Conservation (phyloP, 2,329 filamentous ascomycete genomes). For the Aspergillus quadrilineatus region DNA sequence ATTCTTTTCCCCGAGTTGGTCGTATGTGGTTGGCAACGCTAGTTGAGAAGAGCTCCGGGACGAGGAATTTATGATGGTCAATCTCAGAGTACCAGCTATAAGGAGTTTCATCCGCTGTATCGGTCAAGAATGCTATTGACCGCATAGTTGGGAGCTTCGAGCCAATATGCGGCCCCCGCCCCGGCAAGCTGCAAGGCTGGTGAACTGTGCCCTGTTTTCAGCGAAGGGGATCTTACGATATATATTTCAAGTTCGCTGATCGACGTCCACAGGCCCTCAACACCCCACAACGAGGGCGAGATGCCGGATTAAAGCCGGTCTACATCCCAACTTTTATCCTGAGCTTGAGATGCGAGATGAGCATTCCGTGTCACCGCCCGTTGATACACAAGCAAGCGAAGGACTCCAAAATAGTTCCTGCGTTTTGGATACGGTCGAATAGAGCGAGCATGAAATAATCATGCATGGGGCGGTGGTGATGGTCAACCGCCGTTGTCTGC, state of each 20-base stretch:
- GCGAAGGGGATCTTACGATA: not conserved
- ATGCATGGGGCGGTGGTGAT: no score
- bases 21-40: not conserved
- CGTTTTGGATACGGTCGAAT: no score
- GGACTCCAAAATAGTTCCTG: no score
- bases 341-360: no score
- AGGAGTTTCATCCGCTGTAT: not conserved
- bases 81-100: not conserved
- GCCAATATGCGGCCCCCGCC: not conserved
- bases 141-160: not conserved
- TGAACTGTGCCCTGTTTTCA: not conserved
- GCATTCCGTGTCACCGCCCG: no score
- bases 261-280: not conserved
- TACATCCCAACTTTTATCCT: not conserved
- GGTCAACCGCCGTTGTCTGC: no score
- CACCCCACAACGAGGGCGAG: no score
- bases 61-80: not conserved
- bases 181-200: not conserved
- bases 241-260: not conserved
- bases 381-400: no score
- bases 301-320: not conserved
- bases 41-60: not conserved
- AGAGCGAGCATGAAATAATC: not conserved
- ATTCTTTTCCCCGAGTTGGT: not conserved
- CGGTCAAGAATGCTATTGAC: not conserved